Percentiles rank a stretch among this genome's conserved stretches.
These are phyloP conservation scores for Suillus discolor DNA, from an alignment of 768 basidiomycete species.

Conservation along the genomic window DNA sequence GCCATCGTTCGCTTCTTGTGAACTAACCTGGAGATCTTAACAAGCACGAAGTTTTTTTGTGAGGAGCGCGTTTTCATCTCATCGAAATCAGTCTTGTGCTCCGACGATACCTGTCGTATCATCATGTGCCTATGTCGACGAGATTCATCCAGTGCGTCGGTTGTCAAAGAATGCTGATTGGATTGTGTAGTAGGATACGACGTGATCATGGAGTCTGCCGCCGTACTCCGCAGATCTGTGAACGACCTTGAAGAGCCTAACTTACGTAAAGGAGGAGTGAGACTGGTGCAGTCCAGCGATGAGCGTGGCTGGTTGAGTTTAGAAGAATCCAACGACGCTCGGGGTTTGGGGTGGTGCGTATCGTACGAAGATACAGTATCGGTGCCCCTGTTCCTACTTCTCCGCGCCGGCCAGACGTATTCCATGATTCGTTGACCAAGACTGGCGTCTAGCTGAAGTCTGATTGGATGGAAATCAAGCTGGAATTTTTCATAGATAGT, in stretches of 20 bases:
- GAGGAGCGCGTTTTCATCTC: conserved; percentile 82
- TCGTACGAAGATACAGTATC: conserved; percentile 17
- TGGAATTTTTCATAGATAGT: conserved; percentile 84
- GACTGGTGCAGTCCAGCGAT: conserved; percentile 35
- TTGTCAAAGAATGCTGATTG: conserved; percentile 13
- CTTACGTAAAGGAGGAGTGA: conserved; percentile 48
- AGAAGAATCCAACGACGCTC: conserved; percentile 58
- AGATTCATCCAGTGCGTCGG: conserved; percentile 24
- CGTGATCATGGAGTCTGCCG: conserved; percentile 34
- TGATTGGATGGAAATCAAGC: conserved; percentile 81
- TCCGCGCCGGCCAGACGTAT: conserved; percentile 81
- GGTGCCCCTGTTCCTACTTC: conserved; percentile 26
- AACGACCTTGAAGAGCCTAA: conserved; percentile 68
- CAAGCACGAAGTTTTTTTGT: conserved; percentile 81
- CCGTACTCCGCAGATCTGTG: conserved; percentile 60
- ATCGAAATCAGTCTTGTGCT: conserved; percentile 58
- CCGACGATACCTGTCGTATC: background rate
- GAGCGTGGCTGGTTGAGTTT: conserved; percentile 34
- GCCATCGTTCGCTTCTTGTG: background rate
- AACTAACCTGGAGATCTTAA: conserved; percentile 69
- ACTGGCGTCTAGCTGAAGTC: conserved; percentile 82
- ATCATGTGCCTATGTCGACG: conserved; percentile 18
- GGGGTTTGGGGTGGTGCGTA: conserved; percentile 26
- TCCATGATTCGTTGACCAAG: conserved; percentile 83
- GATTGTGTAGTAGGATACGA: conserved; percentile 15